Evolutionary conservation across 192 early-diverging fungal genomes (phyloP), one percentile per base, ranked within the genome.

Genomic region (Physocladia obscura): DNA sequence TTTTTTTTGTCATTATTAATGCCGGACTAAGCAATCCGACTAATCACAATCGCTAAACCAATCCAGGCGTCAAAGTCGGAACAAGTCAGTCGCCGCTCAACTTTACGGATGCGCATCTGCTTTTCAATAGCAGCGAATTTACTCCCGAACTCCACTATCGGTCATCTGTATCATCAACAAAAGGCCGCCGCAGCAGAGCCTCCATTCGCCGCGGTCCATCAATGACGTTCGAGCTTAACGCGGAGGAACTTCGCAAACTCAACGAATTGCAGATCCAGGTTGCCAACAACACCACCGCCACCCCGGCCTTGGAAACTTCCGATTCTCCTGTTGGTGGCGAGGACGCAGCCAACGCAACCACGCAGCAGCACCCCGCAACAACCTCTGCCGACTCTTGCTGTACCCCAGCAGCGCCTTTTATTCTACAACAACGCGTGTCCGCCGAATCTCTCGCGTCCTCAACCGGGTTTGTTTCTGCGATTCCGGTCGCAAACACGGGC

Each of bases 101-200:
- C 32, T 71, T 71, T 30, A 49, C 31, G 13, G 49, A 58, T 44
- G 29, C 34, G 26, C 22, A 22, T 40, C 32, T 71, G 30, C 47
- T 51, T 24, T 61, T 61, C 29, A 4, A 15, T 17, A 13, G 31
- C 36, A 36, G 24, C 27, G 69, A 71, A 35, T 71, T 71, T 38
- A 49, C 50, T 6, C 69, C 69, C 8, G 57, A 48, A 6, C 6
- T 71, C 5, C 58, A 50, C 22, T 71, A 71, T 58, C 58, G 61
- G 17, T 50, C 47, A 17, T 17, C 3, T 63, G 40, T 4, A 19
- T 15, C 4, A 8, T 3, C 17, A 49, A 4, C 38, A 22, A 6
- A 49, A 4, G 47, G 44, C 36, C 5, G 15, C 5, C 36, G 17
- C 3, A n/a, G n/a, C n/a, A 8, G 40, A 8, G 38, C 61, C 3